Evolutionary conservation across 768 basidiomycete species (phyloP).

Genomic region (Lactarius hengduanensis): DNA sequence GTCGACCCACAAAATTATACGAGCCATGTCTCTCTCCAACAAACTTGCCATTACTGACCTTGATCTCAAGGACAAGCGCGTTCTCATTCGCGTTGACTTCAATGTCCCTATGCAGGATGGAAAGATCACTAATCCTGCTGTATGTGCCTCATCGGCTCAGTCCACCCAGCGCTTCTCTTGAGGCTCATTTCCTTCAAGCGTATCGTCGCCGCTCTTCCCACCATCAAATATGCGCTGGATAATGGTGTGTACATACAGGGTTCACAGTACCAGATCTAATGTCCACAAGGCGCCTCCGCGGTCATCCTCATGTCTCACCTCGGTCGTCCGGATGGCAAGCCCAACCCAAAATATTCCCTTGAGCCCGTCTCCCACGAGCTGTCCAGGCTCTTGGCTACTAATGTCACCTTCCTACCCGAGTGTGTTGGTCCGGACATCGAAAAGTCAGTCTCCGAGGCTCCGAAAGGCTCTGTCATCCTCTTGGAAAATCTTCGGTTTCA

Average conservation of each 20-base stretch:
- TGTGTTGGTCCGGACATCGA: constrained; percentile 88
- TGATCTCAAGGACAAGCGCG: constrained; percentile 81
- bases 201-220: constrained; percentile 95
- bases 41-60: constrained; percentile 93
- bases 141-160: constrained; percentile 42
- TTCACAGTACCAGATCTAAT: constrained; percentile 21
- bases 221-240: constrained; percentile 89
- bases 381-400: constrained; percentile 60
- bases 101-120: constrained; percentile 91
- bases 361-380: constrained; percentile 83
- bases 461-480: constrained; percentile 73
- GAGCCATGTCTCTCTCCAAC: constrained; percentile 84
- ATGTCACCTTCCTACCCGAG: constrained; percentile 80
- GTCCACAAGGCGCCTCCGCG: constrained; percentile 62
- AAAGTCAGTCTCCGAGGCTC: constrained; percentile 64
- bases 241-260: constrained; percentile 50
- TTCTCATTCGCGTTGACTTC: constrained; percentile 95
- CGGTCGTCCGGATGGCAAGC: constrained; percentile 93
- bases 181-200: constrained; percentile 51
- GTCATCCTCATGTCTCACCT: constrained; percentile 98
- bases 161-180: constrained; percentile 13
- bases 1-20: constrained; percentile 34
- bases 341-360: constrained; percentile 85
- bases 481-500: constrained; percentile 99
- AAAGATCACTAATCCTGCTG: constrained; percentile 94